Conservation (phyloP, 1,139 yeast genomes). For the Torulaspora pretoriensis region DNA sequence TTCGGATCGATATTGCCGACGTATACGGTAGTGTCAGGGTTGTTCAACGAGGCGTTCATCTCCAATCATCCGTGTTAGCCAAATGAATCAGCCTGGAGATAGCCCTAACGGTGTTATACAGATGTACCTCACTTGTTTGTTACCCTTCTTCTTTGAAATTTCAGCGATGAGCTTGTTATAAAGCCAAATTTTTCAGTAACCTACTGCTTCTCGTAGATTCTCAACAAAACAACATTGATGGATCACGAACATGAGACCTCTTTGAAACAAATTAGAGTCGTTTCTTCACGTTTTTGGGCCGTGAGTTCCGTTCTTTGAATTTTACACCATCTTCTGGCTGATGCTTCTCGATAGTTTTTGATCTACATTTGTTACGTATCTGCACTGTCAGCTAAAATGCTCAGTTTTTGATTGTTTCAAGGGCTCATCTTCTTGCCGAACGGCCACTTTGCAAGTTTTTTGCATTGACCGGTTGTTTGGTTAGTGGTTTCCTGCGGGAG, state of each 20-base stretch:
- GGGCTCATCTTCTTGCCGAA: slow-evolving; percentile 8
- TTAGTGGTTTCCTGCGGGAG: slow-evolving; percentile 24
- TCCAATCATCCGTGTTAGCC: slow-evolving; percentile 21
- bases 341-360: neutral
- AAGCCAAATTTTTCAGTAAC: neutral
- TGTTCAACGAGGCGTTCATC: slow-evolving; percentile 12
- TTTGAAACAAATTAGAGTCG: neutral
- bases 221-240: slow-evolving; percentile 7
- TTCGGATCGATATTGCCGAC: slow-evolving; percentile 79
- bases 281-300: neutral
- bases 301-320: neutral
- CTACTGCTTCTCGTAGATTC: neutral
- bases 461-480: slow-evolving; percentile 13
- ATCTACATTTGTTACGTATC: neutral
- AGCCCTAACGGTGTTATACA: slow-evolving; percentile 4
- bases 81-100: neutral
- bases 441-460: slow-evolving; percentile 23
- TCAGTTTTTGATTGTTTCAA: neutral
- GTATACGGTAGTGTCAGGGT: slow-evolving; percentile 66
- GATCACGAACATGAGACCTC: slow-evolving; percentile 6
- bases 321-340: neutral
- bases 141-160: slow-evolving; percentile 5
- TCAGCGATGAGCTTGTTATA: neutral
- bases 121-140: neutral
- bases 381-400: neutral